A percentile compares a stretch with the other conserved stretches of the same genome.
phyloP scores from a whole-genome alignment of 441 rosid species.

The Arabidopsis lyrata region DNA sequence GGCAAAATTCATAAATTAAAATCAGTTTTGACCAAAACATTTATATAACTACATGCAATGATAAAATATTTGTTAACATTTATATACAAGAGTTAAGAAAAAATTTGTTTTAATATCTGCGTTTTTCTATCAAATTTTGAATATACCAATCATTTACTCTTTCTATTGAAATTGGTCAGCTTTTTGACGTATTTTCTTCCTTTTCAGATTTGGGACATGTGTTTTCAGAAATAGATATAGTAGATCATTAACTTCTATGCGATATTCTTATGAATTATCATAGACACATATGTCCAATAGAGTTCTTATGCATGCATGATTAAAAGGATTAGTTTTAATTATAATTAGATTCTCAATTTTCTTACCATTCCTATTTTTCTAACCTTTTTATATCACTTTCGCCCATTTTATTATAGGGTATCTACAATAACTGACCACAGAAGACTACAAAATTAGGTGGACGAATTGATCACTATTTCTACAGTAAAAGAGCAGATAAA shows the following conservation, averaged over 20 bases:
- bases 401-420: too few relatives aligned
- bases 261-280: not conserved
- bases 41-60: not conserved
- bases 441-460: too few relatives aligned
- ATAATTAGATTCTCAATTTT: not conserved
- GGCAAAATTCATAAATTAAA: not conserved
- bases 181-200: not conserved
- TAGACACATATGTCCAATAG: not conserved
- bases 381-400: not conserved
- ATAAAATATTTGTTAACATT: not conserved
- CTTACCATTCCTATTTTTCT: not conserved
- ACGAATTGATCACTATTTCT: too few relatives aligned
- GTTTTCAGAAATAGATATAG: not conserved
- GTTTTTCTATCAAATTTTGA: not conserved
- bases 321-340: not conserved
- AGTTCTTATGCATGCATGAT: not conserved
- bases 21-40: not conserved
- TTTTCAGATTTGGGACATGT: not conserved
- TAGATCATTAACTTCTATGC: not conserved
- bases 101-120: too few relatives aligned
- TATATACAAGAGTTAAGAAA: too few relatives aligned
- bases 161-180: not conserved
- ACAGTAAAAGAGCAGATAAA: too few relatives aligned
- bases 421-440: too few relatives aligned
- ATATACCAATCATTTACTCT: constrained; percentile 1